A percentile compares a stretch with the other conserved stretches of the same genome.
Conservation (phyloP, 1,139 yeast genomes). For the Yamadazyma sp. region DNA sequence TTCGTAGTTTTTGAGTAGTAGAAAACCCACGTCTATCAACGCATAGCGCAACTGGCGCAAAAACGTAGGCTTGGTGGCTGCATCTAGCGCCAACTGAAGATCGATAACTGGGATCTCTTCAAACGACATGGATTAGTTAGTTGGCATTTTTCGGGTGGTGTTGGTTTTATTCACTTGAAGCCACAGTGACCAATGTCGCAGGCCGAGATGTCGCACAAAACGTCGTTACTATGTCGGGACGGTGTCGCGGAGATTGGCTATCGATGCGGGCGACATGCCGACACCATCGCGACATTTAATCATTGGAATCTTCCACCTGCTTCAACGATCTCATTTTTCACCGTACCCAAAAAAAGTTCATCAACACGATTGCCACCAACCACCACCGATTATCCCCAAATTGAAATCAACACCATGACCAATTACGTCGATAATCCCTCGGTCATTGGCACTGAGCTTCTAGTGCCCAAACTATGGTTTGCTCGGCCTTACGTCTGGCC, state of each 20-base stretch:
- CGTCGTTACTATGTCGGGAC: too few species aligned
- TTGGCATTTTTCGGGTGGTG: too few species aligned
- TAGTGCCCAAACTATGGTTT: conserved; percentile 63
- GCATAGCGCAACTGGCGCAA: conserved; percentile 51
- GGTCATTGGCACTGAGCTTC: conserved; percentile 64
- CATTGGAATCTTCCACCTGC: conserved; percentile 2
- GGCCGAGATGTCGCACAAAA: not conserved
- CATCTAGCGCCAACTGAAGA: conserved; percentile 25
- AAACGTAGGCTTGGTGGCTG: conserved; percentile 42
- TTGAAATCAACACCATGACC: conserved; percentile 12
- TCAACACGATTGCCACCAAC: not conserved
- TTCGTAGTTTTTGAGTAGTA: conserved; percentile 50
- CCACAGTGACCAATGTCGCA: conserved; percentile 4
- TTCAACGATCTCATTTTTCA: not conserved
- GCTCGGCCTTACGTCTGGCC: conserved; percentile 85
- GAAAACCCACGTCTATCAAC: conserved; percentile 60
- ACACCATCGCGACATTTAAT: not conserved
- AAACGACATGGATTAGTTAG: too few species aligned
- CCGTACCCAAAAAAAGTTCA: not conserved
- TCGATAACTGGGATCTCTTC: conserved; percentile 37
- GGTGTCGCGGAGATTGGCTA: too few species aligned
- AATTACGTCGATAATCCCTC: conserved; percentile 55
- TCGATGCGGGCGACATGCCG: too few species aligned
- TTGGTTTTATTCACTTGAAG: conserved; percentile 1
- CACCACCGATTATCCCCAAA: too few species aligned